phyloP scores from a whole-genome alignment of 2,329 filamentous ascomycete species.

The Fusarium tuaranense region DNA sequence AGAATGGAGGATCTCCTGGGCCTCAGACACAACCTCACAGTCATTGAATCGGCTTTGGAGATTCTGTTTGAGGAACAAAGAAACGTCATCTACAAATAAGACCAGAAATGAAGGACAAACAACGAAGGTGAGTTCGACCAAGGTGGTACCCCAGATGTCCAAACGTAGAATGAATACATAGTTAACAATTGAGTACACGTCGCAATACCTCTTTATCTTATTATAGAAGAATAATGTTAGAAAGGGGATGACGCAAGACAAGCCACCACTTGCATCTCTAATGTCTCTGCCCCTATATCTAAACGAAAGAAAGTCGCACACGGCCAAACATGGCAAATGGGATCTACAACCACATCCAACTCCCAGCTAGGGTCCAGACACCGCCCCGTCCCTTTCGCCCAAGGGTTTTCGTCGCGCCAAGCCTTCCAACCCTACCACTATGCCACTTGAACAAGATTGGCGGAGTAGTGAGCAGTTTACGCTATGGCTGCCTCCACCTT shows the following conservation, averaged over 20 bases:
- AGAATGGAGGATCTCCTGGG: not conserved
- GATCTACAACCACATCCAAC: not conserved
- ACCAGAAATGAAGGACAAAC: not conserved
- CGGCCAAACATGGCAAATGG: not conserved
- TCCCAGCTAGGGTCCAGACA: not conserved
- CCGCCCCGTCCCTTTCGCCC: not conserved
- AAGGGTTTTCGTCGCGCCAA: not conserved
- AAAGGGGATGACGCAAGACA: not conserved
- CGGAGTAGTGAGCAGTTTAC: not conserved
- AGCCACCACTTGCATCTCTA: not conserved
- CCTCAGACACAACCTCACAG: not conserved
- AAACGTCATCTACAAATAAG: not conserved
- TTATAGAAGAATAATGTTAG: not conserved
- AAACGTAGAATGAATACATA: not conserved
- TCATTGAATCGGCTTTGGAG: not conserved
- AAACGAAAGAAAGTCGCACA: not conserved
- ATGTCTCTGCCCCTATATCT: not conserved
- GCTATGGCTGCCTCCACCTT: not conserved
- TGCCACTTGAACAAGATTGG: not conserved
- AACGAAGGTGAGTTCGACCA: not conserved
- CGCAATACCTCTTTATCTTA: not conserved
- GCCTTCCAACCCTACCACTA: not conserved
- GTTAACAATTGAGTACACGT: not conserved
- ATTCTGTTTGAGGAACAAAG: not conserved
- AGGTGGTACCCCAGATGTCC: not conserved